Evolutionary conservation across 495 filamentous ascomycete species (phyloP), one percentile per base, ranked within the genome.

Genomic region (Astrocystis sublimbata): DNA sequence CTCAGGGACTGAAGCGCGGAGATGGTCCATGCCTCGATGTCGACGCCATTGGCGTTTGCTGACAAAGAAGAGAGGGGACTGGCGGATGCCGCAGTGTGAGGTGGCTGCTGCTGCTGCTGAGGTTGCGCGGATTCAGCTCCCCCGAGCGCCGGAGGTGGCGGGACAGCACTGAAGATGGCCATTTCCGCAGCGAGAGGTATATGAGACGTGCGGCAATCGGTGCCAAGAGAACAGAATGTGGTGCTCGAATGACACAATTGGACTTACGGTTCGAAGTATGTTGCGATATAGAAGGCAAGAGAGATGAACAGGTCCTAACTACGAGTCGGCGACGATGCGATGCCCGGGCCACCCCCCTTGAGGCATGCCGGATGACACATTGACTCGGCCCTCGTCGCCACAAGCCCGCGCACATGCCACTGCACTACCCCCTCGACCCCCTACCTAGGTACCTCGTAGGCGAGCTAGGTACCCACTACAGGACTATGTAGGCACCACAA

Each of bases 21-120:
- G 52, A 75, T 58, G 26, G 78, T 80, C 82, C 81, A 83, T 33
- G 81, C 64, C 58, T 78, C 79, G 55, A 83, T 77, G 63, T 83
- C 77, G 42, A 79, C 63, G 43, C 69, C 67, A 41, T 51, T 23
- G 15, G 62, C n/a, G 13, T 58, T 21, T 26, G 55, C 38, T 42
- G 42, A 19, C 30, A 58, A 58, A 17, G 56, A 28, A 19, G 56
- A 13, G 7, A 5, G 54, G 15, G 31, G 23, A 50, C 17, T 62
- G 33, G 58, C 17, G 19, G 66, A n/a, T 23, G 46, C 46, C 17
- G 51, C 9, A 23, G 58, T 47, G 12, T 63, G 56, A n/a, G 58
- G 55, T 33, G 55, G 35, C 31, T 47, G 33, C 31, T 69, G 38
- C 19, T 61, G 53, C 6, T 62, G 52, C 26, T 63, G 60, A n/a